phyloP scores from a whole-genome alignment of 2,329 filamentous ascomycete species.

The Stagonosporopsis chrysanthemi region DNA sequence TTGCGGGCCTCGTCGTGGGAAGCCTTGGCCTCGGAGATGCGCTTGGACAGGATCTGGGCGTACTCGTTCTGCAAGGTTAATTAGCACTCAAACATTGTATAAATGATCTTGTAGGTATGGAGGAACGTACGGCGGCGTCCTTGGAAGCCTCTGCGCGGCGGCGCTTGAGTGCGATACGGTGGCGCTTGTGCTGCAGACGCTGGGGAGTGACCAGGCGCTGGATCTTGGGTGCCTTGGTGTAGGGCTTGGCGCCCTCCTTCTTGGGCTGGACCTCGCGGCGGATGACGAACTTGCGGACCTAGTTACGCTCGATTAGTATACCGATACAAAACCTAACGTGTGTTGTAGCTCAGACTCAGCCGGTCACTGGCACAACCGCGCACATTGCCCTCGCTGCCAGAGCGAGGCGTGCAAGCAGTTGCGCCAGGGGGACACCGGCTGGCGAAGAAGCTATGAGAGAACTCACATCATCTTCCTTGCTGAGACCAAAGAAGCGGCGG shows the following conservation, averaged over 20 bases:
- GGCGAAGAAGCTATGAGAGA: conserved; percentile 72
- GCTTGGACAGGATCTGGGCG: conserved; percentile 93
- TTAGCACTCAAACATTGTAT: conserved; percentile 17
- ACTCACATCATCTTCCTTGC: conserved; percentile 99
- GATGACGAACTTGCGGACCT: conserved; percentile 99
- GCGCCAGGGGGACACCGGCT: conserved; percentile 47
- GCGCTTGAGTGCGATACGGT: conserved; percentile 97
- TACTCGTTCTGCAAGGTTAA: conserved; percentile 82
- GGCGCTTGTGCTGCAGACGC: conserved; percentile 99
- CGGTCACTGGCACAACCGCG: conserved; percentile 35
- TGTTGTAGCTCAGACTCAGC: conserved; percentile 56
- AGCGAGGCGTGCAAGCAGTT: background rate
- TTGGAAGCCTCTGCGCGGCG: conserved; percentile 96
- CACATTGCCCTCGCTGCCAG: background rate
- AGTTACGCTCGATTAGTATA: conserved; percentile 44
- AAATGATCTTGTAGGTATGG: background rate
- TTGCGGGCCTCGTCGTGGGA: conserved; percentile 94
- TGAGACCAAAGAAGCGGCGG: conserved; percentile 98
- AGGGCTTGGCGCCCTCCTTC: conserved; percentile 95
- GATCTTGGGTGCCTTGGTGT: conserved; percentile 99
- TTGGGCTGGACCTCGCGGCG: conserved; percentile 97
- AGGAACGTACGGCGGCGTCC: conserved; percentile 87
- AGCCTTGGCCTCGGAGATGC: conserved; percentile 94
- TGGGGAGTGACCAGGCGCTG: conserved; percentile 99
- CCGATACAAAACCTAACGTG: conserved; percentile 12